Evolutionary conservation across 805 yeast species (phyloP), one percentile per base, ranked within the genome.

Genomic region (Myxozyma nipponensis): DNA sequence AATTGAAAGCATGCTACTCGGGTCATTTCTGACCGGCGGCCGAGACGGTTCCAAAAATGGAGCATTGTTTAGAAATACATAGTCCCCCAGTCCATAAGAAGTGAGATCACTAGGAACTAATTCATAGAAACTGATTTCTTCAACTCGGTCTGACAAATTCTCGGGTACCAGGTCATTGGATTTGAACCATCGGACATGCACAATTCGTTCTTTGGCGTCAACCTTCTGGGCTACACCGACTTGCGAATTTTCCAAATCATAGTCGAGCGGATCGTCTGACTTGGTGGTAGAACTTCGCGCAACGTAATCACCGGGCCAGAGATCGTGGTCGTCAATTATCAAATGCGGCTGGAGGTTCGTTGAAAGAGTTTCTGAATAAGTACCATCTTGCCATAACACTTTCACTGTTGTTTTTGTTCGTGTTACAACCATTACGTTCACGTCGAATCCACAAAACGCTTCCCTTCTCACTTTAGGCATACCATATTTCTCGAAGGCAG

Each of bases 251-350:
- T 55, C 46, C n/a, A 42, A 37, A 13, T 53, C 54, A 4, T 41
- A 24, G 6, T 34, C 47, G 28, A 17, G 36, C 10, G 38, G 25
- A 21, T 47, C 54, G 26, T 10, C 41, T 3, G 39, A 15, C 22
- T 36, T 34, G 13, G 40, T 30, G 32, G 30, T 42, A 24, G 50
- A 46, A 36, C 47, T 54, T 15, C 49, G 39, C 4, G 49, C 57
- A 18, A 55, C 54, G 23, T 49, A 55, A 25, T 49, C 54, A 21
- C 57, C 57, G 4, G 59, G 59, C 54, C 57, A 55, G 19, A 55
- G 34, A 10, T 55, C 59, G 22, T 55, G 57, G 38, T 55, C 59
- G 44, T 55, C 59, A 3, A 54, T 54, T 2, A 44, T 39, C 21
- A 49, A 24, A 26, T 53, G 53, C 18, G 59, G 58, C 7, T 42